Percentiles rank a stretch among this genome's conserved stretches.
phyloP scores from a whole-genome alignment of 2,329 filamentous ascomycete genomes.

The Diplodia seriata region DNA sequence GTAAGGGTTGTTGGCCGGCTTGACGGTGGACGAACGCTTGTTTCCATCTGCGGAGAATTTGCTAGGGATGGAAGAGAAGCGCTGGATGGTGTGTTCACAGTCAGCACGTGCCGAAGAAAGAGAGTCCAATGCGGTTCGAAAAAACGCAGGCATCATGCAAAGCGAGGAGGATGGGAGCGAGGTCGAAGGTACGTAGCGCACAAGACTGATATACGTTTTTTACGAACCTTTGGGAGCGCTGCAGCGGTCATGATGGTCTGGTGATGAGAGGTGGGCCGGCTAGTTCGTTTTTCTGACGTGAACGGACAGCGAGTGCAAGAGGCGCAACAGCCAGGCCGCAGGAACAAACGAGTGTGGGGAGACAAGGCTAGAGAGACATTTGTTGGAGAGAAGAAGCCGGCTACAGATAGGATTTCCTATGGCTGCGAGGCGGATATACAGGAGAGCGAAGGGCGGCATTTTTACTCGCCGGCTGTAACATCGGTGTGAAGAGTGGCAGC shows the following conservation, averaged over 20 bases:
- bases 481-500: neutral
- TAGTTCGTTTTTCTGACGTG: neutral
- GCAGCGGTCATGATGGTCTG: constrained; percentile 24
- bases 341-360: constrained; percentile 1
- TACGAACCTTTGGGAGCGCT: constrained; percentile 12
- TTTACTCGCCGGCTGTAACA: constrained; percentile 8
- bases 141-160: constrained; percentile 3
- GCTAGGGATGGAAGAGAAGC: constrained; percentile 5
- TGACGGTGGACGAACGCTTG: neutral
- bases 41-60: neutral
- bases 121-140: neutral
- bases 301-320: neutral
- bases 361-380: neutral
- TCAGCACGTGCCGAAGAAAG: constrained; percentile 12
- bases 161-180: neutral
- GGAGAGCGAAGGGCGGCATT: constrained; percentile 4
- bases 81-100: neutral
- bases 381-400: neutral
- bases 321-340: constrained; percentile 2
- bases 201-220: neutral
- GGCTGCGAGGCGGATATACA: neutral
- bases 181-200: neutral
- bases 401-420: neutral
- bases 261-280: neutral
- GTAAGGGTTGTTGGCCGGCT: constrained; percentile 1